Conservation (phyloP, 345 rosid genomes). For the Lumnitzera racemosa region DNA sequence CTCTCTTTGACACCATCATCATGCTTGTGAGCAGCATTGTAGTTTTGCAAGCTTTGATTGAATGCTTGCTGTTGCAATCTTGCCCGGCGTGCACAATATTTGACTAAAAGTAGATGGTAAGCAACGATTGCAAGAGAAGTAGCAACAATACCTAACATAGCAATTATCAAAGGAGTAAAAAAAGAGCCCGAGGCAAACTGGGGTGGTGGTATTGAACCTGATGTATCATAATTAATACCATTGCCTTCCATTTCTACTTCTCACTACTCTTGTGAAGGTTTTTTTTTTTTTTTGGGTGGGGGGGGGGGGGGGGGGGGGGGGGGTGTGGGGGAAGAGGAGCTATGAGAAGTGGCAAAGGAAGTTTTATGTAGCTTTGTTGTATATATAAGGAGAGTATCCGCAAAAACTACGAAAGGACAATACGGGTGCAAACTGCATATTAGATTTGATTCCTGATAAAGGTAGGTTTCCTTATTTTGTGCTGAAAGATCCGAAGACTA, state of each 20-base stretch:
- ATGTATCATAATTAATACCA: conserved; percentile 15
- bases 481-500: no score
- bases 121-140: conserved; percentile 15
- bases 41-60: background rate
- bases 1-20: conserved; percentile 23
- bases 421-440: no score
- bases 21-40: background rate
- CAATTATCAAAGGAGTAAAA: conserved; percentile 31
- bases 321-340: no score
- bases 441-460: conserved; percentile 6
- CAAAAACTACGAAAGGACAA: no score
- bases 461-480: background rate
- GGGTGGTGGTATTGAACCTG: conserved; percentile 1
- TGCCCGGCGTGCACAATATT: conserved; percentile 15
- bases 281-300: no score
- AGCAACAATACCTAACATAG: conserved; percentile 23
- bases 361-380: no score
- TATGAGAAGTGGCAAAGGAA: no score
- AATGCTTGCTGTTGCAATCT: background rate
- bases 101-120: conserved; percentile 29
- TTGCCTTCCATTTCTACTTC: background rate
- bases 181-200: conserved; percentile 7
- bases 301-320: no score
- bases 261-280: background rate
- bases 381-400: no score